Base-by-base conservation (phyloP, 352 stramenopile genomes). In the Bremia lactucae region DNA sequence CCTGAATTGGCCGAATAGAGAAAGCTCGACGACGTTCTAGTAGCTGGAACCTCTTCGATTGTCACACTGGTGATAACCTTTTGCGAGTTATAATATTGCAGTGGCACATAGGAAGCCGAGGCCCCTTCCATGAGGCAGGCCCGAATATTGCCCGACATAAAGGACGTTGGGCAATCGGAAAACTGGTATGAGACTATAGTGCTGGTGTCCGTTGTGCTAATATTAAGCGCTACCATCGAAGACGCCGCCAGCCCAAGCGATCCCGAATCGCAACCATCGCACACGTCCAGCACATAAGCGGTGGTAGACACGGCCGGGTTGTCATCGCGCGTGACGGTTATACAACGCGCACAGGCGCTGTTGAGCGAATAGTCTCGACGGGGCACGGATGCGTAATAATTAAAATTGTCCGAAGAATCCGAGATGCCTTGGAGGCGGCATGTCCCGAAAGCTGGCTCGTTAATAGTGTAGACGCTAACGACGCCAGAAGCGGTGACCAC, bases 61-160 rank as follows among this genome's bases (percentile, higher is more conserved):
- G 58, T 77, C 23, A 59, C 79, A 23, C 36, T 60, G 10, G 62
- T 51, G 16, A 91, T 83, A 13, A 83, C 59, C 45, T 84, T 83
- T 43, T 83, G 64, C 39, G 74, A 70, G 62, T 89, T 88, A 56
- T 69, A 85, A 31, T 89, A 80, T 62, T 91, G 76, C 34, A 91
- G 55, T 26, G 79, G 79, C 29, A 89, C 72, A 63, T 91, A 91
- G 24, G 77, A 68, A 24, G 67, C 66, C 15, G 73, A 86, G 18
- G 71, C 72, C 25, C 79, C 79, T 41, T 91, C 79, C 76, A 89
- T 89, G 4, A 88, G 49, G 47, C 79, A 91, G 29, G 76, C 79
- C 46, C 79, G 77, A 20, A 91, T 72, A 45, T 82, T 65, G 7
- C 79, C 79, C n/a, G 68, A 55, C 41, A 84, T 50, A 31, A 87